phyloP scores from a whole-genome alignment of 2,329 filamentous ascomycete genomes.

The Aureobasidium sp. region DNA sequence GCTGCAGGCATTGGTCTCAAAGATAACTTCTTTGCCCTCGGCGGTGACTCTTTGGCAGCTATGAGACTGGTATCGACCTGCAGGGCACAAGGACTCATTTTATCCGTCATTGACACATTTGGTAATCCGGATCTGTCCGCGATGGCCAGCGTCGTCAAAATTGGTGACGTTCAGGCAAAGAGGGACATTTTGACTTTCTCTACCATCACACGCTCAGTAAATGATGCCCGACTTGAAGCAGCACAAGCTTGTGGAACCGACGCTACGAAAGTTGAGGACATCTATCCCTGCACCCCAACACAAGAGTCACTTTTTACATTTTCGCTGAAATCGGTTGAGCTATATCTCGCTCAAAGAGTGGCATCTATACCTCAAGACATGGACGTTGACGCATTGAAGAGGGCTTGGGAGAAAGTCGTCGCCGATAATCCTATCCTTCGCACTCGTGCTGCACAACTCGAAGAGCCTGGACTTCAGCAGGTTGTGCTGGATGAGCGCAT shows the following conservation, averaged over 20 bases:
- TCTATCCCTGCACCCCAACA: conserved; percentile 37
- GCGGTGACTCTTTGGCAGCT: conserved; percentile 41
- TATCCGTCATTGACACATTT: conserved; percentile 41
- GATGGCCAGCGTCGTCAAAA: conserved; percentile 35
- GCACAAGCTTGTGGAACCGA: conserved; percentile 29
- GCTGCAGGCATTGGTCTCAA: conserved; percentile 28
- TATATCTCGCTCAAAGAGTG: conserved; percentile 34
- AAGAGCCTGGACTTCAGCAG: conserved; percentile 16
- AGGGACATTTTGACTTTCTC: conserved; percentile 30
- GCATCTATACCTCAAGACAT: conserved; percentile 27
- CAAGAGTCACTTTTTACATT: conserved; percentile 36
- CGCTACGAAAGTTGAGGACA: conserved; percentile 28
- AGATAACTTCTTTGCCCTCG: conserved; percentile 40
- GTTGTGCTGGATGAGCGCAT: conserved; percentile 25
- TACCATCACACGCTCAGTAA: conserved; percentile 20
- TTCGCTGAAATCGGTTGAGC: conserved; percentile 29
- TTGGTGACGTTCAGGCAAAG: conserved; percentile 25
- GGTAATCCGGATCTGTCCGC: conserved; percentile 35
- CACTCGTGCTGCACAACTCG: conserved; percentile 24
- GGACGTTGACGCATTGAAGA: conserved; percentile 27
- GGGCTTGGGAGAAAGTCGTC: conserved; percentile 32
- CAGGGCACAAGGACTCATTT: conserved; percentile 28
- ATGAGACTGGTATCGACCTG: conserved; percentile 39
- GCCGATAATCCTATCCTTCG: conserved; percentile 31
- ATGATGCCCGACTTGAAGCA: conserved; percentile 30